phyloP scores from a whole-genome alignment of 495 filamentous ascomycete species.

The Sporormia fimetaria region DNA sequence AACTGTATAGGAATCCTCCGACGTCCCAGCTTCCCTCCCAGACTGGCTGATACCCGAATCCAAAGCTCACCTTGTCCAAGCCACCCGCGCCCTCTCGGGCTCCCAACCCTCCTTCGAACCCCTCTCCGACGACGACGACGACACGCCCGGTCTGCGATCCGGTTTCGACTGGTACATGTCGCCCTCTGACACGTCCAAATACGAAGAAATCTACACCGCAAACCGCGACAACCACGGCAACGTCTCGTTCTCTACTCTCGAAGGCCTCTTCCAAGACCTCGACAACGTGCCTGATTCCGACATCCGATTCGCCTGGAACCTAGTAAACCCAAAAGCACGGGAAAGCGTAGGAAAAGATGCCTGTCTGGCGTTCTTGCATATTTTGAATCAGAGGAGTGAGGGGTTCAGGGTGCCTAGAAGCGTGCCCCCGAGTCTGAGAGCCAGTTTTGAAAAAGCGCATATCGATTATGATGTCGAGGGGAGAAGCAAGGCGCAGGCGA shows the following conservation, averaged over 20 bases:
- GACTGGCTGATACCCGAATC: constrained; percentile 96
- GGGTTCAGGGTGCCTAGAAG: constrained; percentile 86
- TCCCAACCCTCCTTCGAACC: constrained; percentile 71
- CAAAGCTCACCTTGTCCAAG: constrained; percentile 91
- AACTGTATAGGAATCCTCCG: constrained; percentile 59
- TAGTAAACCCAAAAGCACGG: constrained; percentile 77
- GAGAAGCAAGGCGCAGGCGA: constrained; percentile 39
- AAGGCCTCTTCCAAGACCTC: constrained; percentile 76
- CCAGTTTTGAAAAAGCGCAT: constrained; percentile 82
- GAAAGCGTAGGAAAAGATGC: constrained; percentile 86
- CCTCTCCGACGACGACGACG: constrained; percentile 57
- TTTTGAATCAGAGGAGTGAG: constrained; percentile 88
- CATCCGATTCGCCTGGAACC: constrained; percentile 86
- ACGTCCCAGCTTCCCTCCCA: constrained; percentile 72
- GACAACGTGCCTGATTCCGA: constrained; percentile 88
- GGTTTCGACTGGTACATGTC: constrained; percentile 99
- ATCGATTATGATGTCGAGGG: constrained; percentile 91
- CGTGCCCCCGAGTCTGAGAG: constrained; percentile 82
- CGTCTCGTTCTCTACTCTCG: constrained; percentile 67
- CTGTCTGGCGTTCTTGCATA: constrained; percentile 85
- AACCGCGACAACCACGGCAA: constrained; percentile 77
- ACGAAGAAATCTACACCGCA: constrained; percentile 89
- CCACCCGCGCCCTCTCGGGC: constrained; percentile 66
- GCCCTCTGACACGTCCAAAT: constrained; percentile 77
- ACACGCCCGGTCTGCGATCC: constrained; percentile 74